Evolutionary conservation across 2,329 filamentous ascomycete genomes (phyloP).

Genomic region (Pleomassaria siparia): DNA sequence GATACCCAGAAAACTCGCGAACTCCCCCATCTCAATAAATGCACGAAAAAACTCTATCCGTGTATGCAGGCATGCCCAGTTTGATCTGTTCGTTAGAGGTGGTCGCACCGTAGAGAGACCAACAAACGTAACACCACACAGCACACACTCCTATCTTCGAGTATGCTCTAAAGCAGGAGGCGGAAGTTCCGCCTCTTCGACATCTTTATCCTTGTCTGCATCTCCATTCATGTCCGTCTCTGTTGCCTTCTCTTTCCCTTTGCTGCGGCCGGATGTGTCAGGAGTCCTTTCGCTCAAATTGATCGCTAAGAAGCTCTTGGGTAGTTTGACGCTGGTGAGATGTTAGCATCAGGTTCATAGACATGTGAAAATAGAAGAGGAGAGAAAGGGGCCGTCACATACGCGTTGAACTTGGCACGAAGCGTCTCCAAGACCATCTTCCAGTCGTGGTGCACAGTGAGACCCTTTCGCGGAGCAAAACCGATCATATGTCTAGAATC

Average conservation of each 20-base stretch:
- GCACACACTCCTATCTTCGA: no score
- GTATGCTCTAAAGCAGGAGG: slow-evolving; percentile 1
- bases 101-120: no score
- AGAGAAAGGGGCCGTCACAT: slow-evolving; percentile 43
- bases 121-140: no score
- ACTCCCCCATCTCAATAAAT: no score
- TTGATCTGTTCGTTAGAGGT: no score
- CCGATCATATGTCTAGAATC: slow-evolving; percentile 97
- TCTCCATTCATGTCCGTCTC: slow-evolving; percentile 1
- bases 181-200: not conserved
- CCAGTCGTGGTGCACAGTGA: slow-evolving; percentile 93
- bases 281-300: slow-evolving; percentile 53
- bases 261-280: slow-evolving; percentile 42
- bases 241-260: slow-evolving; percentile 3
- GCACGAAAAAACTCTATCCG: no score
- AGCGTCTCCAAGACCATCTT: slow-evolving; percentile 95
- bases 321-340: slow-evolving; percentile 48
- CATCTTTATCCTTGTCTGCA: slow-evolving; percentile 2
- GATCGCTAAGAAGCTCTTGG: slow-evolving; percentile 54
- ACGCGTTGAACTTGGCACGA: slow-evolving; percentile 93
- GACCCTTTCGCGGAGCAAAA: slow-evolving; percentile 82
- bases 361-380: not conserved
- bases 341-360: slow-evolving; percentile 7
- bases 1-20: no score
- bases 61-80: no score